Percentiles rank a stretch among this genome's conserved stretches.
phyloP scores from a whole-genome alignment of 441 rosid genomes.

The Pelargonium australe region DNA sequence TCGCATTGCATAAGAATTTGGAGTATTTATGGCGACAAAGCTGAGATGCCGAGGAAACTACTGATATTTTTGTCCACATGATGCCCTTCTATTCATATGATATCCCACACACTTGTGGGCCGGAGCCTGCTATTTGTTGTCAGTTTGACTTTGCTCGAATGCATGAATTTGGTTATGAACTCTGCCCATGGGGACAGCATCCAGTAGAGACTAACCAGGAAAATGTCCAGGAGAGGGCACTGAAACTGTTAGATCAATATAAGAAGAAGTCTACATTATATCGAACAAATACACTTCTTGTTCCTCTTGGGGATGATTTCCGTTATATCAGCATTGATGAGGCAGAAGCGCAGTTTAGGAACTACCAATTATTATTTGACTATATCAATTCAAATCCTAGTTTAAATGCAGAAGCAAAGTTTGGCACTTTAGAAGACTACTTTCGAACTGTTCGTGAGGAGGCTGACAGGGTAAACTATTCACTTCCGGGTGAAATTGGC shows the following conservation, averaged over 20 bases:
- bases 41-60: conserved; percentile 87
- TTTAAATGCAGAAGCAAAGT: conserved; percentile 73
- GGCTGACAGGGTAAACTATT: conserved; percentile 72
- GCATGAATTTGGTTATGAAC: conserved; percentile 50
- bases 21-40: conserved; percentile 95
- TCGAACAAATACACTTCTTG: conserved; percentile 84
- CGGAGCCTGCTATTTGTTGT: conserved; percentile 97
- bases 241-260: conserved; percentile 73
- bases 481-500: conserved; percentile 74
- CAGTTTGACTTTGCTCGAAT: conserved; percentile 91
- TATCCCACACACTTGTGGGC: conserved; percentile 96
- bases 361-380: conserved; percentile 84
- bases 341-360: conserved; percentile 90
- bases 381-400: conserved; percentile 81
- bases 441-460: conserved; percentile 73
- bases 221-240: conserved; percentile 86
- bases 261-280: conserved; percentile 78
- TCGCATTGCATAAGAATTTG: conserved; percentile 74
- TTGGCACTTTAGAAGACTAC: conserved; percentile 92
- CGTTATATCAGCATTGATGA: conserved; percentile 72
- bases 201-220: conserved; percentile 71
- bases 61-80: conserved; percentile 95
- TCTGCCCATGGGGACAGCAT: conserved; percentile 74
- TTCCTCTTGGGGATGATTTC: conserved; percentile 98
- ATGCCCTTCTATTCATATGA: conserved; percentile 98